Evolutionary conservation across 1,139 yeast species (phyloP).

Genomic region (Pneumocystis murina): DNA sequence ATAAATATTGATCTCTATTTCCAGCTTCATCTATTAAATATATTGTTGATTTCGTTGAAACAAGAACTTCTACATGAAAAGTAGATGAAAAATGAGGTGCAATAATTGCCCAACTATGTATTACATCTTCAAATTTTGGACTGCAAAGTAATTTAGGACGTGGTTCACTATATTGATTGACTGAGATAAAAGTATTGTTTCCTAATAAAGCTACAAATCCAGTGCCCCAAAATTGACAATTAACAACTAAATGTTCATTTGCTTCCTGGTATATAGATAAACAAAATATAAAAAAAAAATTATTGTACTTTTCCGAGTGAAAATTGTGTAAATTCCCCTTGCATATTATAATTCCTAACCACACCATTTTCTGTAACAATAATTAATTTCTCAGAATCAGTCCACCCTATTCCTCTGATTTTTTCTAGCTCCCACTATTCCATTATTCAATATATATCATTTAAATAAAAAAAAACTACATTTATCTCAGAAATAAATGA

Average conservation of each 20-base stretch:
- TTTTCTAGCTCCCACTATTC: slow-evolving; percentile 34
- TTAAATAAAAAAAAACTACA: slow-evolving; percentile 23
- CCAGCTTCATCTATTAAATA: slow-evolving; percentile 19
- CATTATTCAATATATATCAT: neutral
- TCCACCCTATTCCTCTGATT: slow-evolving; percentile 45
- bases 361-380: slow-evolving; percentile 48
- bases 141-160: slow-evolving; percentile 17
- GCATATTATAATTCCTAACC: slow-evolving; percentile 55
- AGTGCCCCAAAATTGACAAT: slow-evolving; percentile 24
- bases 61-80: slow-evolving; percentile 23
- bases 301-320: slow-evolving; percentile 23
- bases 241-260: slow-evolving; percentile 27
- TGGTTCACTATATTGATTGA: slow-evolving; percentile 24
- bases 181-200: slow-evolving; percentile 25
- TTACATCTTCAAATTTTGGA: slow-evolving; percentile 14
- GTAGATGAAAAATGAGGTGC: slow-evolving; percentile 22
- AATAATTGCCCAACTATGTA: slow-evolving; percentile 24
- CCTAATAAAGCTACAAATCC: slow-evolving; percentile 29
- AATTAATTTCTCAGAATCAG: slow-evolving; percentile 40
- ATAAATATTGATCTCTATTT: slow-evolving; percentile 22
- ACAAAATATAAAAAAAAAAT: neutral
- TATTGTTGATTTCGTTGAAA: slow-evolving; percentile 19
- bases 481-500: slow-evolving; percentile 24
- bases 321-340: slow-evolving; percentile 48
- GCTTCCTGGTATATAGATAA: slow-evolving; percentile 14